Evolutionary conservation across 2,329 filamentous ascomycete species (phyloP), one percentile per base, ranked within the genome.

Genomic region (Aspergillus sp.): DNA sequence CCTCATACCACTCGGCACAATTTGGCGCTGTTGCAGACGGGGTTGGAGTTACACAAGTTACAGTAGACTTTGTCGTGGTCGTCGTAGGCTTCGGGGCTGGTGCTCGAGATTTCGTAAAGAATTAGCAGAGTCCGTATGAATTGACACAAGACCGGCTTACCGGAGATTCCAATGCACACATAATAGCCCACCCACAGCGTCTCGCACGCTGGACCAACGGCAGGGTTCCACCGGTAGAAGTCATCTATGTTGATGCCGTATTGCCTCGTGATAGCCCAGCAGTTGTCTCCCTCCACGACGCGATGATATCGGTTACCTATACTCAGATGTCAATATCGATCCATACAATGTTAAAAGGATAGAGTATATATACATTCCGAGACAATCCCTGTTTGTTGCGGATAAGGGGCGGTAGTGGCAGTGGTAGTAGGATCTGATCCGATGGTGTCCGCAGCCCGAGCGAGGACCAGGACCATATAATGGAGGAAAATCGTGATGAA

Each of bases 171-270:
- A 13, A 52, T 40, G 31, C 55, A 57, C n/a, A 57, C 46, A 47
- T 49, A 49, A 21, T 57, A 52, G 3, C 52, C 52, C n/a, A 57
- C 14, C 43, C 42, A 42, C 21, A 57, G 23, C 3, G 45, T 32
- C 34, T 36, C 11, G 42, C 55, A 57, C n/a, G n/a, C 11, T 13
- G 23, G 36, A 1, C 55, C 52, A 16, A 57, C 48, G 2, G 16
- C 45, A n/a, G 48, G 41, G 32, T 57, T 57, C 52, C 52, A 57
- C n/a, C 21, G 31, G 40, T 57, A 52, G n/a, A 53, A 31, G 19
- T 47, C n/a, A 1, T 46, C 50, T 21, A 57, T 45, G 19, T 46
- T 49, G 19, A 52, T 46, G 1, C 41, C 45, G 19, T 47, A 45
- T 5, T 21, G 17, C 2, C 29, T 43, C 36, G 50, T 45, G 20